Base-by-base conservation (phyloP, 75 land plant genomes). In the Pinus taeda region DNA sequence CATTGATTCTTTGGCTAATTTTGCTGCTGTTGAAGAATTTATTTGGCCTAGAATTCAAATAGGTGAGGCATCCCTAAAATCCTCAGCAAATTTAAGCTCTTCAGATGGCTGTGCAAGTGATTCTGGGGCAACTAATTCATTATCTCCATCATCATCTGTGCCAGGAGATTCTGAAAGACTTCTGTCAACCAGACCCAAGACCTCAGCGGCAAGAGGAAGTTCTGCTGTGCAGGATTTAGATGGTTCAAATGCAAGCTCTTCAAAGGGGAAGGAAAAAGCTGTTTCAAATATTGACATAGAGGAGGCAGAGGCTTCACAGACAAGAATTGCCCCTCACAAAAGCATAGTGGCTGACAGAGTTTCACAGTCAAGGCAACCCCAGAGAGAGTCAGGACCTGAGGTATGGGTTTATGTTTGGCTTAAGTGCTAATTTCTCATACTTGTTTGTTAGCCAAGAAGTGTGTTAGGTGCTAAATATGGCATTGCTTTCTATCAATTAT, bases 211-310 rank as follows among this genome's bases (percentile, higher is more conserved):
- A 74, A 84, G 79, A 36, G 91, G 84, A n/a, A 87, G 80, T 42
- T 63, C 85, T 20, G 81, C 57, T 36, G 85, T 49, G 55, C 55
- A 87, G 60, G 90, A 20, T 0, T 66, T 79, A 20, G 76, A 75
- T 57, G 94, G 82, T 29, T 81, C 61, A 30, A 75, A 45, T 72
- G 36, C 88, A 36, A 87, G 77, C 61, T 79, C 92, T 30, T 85
- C 91, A 7, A 95, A 93, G 76, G 98, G 90, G 30, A 97, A 97
- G 82, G 99, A 95, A 21, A 93, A 92, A 81, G 89, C 90, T 55
- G 85, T 91, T 56, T 56, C 87, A 57, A 86, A 83, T 62, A 57
- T 89, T 75, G 70, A 87, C 36, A 79, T 78, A 63, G 90, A 85
- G 57, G 98, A 89, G 22, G 42, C 62, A 13, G 84, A 78, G 74